Evolutionary conservation across 805 yeast genomes (phyloP).

Genomic region (Kazachstania bromeliacearum): DNA sequence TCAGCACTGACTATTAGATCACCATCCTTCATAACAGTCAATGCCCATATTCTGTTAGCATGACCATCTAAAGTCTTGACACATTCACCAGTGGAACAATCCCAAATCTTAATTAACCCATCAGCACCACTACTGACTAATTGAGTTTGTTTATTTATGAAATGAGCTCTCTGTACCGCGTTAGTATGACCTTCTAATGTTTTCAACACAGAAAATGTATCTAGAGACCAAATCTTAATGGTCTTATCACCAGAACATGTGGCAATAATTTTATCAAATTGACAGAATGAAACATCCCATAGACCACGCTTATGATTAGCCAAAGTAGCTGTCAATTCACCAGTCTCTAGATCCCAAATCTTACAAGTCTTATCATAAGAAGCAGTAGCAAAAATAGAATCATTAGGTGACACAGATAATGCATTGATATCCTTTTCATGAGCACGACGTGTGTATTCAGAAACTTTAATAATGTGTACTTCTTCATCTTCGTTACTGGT

Average conservation of each 20-base stretch:
- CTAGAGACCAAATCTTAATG: slow-evolving; percentile 77
- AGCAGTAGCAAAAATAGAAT: slow-evolving; percentile 81
- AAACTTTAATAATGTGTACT: slow-evolving; percentile 38
- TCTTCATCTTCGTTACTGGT: slow-evolving; percentile 11
- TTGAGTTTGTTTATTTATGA: slow-evolving; percentile 58
- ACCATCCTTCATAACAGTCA: slow-evolving; percentile 59
- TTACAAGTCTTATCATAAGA: slow-evolving; percentile 89
- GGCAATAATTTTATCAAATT: slow-evolving; percentile 62
- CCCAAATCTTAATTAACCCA: slow-evolving; percentile 91
- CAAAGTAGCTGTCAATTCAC: slow-evolving; percentile 77
- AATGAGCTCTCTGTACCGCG: slow-evolving; percentile 75
- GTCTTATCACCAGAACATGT: slow-evolving; percentile 94
- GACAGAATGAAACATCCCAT: slow-evolving; percentile 83
- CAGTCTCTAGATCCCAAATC: slow-evolving; percentile 77
- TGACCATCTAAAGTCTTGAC: slow-evolving; percentile 85
- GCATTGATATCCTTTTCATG: slow-evolving; percentile 95
- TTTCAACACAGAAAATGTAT: slow-evolving; percentile 61
- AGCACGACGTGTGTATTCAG: slow-evolving; percentile 88
- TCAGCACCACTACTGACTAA: slow-evolving; percentile 79
- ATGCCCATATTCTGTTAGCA: slow-evolving; percentile 89
- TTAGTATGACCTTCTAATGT: slow-evolving; percentile 94
- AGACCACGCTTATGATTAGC: slow-evolving; percentile 91
- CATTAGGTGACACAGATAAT: slow-evolving; percentile 84
- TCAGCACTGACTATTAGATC: slow-evolving; percentile 73
- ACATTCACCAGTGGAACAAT: slow-evolving; percentile 64